Conservation (phyloP, 2,329 filamentous ascomycete species). For the Calonectria honghensis region DNA sequence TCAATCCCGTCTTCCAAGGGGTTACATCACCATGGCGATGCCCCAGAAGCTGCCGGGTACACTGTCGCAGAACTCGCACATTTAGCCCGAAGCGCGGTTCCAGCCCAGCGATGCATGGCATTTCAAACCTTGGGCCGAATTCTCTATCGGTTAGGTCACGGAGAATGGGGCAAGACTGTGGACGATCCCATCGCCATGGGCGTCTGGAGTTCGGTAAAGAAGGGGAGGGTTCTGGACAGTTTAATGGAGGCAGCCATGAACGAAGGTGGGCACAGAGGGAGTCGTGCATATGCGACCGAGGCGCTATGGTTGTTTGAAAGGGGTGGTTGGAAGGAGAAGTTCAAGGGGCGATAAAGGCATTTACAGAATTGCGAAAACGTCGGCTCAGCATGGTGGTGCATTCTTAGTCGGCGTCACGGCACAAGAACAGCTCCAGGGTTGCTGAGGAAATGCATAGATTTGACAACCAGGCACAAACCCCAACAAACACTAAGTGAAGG, state of each 20-base stretch:
- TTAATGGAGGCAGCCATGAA: constrained; percentile 85
- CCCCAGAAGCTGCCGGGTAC: constrained; percentile 95
- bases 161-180: constrained; percentile 77
- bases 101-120: constrained; percentile 91
- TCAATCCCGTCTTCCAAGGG: constrained; percentile 85
- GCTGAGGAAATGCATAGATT: background rate
- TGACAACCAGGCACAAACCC: background rate
- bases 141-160: constrained; percentile 86
- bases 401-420: background rate
- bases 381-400: background rate
- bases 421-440: background rate
- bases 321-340: constrained; percentile 81
- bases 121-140: constrained; percentile 93
- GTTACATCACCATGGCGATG: constrained; percentile 94
- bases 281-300: constrained; percentile 89
- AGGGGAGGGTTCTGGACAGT: constrained; percentile 84
- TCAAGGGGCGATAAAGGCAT: constrained; percentile 69
- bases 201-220: constrained; percentile 87
- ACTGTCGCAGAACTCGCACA: constrained; percentile 90
- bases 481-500: background rate
- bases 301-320: constrained; percentile 89
- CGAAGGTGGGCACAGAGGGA: constrained; percentile 83
- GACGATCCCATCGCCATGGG: constrained; percentile 81
- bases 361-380: background rate
- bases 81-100: constrained; percentile 86